These are phyloP conservation scores for Penicillium brevicompactum DNA, from an alignment of 2,329 filamentous ascomycete genomes.

Conservation along the genomic window DNA sequence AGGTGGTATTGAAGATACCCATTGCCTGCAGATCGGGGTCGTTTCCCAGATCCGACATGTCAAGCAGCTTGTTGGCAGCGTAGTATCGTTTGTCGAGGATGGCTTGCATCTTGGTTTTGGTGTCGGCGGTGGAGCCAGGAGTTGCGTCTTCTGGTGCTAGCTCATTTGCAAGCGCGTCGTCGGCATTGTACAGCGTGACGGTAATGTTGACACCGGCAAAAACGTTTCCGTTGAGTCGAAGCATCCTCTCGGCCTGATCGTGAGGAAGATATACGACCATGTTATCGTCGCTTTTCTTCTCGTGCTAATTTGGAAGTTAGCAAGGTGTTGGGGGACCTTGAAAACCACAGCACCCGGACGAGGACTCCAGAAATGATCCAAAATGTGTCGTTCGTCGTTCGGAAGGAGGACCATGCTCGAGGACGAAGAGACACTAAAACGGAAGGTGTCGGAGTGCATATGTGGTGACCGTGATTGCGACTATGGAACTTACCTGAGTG, in stretches of 20 bases:
- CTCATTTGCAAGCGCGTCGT: constrained; percentile 23
- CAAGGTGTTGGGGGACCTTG: constrained; percentile 56
- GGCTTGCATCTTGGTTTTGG: constrained; percentile 68
- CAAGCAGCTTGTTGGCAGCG: constrained; percentile 70
- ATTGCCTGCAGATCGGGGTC: constrained; percentile 73
- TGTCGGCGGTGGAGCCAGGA: constrained; percentile 56
- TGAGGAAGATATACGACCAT: constrained; percentile 68
- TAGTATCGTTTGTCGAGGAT: constrained; percentile 78
- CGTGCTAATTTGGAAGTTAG: constrained; percentile 70
- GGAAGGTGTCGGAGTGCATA: constrained; percentile 37
- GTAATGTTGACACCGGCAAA: constrained; percentile 68
- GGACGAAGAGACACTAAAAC: constrained; percentile 43
- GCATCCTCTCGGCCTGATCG: constrained; percentile 64
- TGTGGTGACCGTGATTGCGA: constrained; percentile 44
- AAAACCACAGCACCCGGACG: constrained; percentile 40
- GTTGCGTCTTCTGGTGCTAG: constrained; percentile 32
- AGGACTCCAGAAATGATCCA: constrained; percentile 31
- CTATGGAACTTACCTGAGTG: constrained; percentile 72
- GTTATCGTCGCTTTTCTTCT: constrained; percentile 63
- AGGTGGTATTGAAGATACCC: constrained; percentile 72
- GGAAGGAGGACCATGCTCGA: constrained; percentile 43
- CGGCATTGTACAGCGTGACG: constrained; percentile 52
- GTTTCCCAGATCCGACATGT: constrained; percentile 74
- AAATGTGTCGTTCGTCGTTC: constrained; percentile 45
- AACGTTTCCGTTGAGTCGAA: constrained; percentile 67